Evolutionary conservation across 345 rosid genomes (phyloP).

Genomic region (Eucalyptus grandis): DNA sequence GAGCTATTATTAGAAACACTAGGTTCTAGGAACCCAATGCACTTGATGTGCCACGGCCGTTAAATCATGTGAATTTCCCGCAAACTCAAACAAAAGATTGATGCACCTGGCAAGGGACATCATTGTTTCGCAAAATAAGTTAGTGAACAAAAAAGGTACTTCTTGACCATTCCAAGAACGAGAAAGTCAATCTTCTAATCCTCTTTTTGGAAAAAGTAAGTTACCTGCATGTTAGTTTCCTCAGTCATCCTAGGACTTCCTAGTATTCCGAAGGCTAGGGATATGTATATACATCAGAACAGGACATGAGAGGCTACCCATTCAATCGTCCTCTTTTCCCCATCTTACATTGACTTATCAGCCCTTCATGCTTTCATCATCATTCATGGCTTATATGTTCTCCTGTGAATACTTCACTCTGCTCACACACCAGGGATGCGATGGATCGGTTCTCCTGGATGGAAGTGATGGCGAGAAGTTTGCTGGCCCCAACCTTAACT

Average conservation of each 20-base stretch:
- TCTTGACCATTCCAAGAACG: background rate
- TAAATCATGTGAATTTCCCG: background rate
- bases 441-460: constrained; percentile 53
- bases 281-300: background rate
- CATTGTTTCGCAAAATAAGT: background rate
- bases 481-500: constrained; percentile 30
- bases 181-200: background rate
- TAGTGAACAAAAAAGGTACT: background rate
- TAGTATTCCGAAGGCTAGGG: background rate
- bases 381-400: background rate
- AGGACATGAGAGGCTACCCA: background rate
- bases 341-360: background rate
- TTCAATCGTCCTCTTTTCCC: background rate
- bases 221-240: background rate
- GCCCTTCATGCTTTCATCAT: background rate
- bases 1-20: background rate
- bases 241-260: background rate
- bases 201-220: background rate
- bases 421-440: constrained; percentile 16
- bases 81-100: background rate
- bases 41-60: background rate
- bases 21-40: background rate
- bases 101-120: background rate
- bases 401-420: background rate
- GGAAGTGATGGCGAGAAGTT: constrained; percentile 43